phyloP scores from a whole-genome alignment of 2,329 filamentous ascomycete genomes.

The Aspergillus neotritici region DNA sequence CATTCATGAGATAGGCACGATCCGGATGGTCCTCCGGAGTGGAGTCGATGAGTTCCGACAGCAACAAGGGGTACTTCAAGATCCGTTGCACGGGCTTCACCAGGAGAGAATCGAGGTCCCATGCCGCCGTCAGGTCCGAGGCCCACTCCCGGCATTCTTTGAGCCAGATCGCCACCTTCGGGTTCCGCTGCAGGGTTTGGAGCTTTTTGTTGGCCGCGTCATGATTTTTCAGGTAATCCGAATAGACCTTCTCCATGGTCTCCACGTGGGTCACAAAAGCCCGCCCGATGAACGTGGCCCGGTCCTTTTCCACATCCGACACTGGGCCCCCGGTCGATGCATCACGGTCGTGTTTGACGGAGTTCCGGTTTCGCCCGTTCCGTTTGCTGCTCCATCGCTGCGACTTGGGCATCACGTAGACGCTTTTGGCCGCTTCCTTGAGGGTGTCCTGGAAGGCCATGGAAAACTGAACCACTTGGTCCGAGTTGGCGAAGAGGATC shows the following conservation, averaged over 20 bases:
- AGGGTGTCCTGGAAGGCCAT: slow-evolving; percentile 71
- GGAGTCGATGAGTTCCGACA: slow-evolving; percentile 71
- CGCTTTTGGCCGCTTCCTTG: slow-evolving; percentile 69
- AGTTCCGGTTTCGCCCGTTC: slow-evolving; percentile 37
- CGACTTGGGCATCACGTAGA: slow-evolving; percentile 64
- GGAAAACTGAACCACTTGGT: slow-evolving; percentile 84
- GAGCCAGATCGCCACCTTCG: slow-evolving; percentile 72
- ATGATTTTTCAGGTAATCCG: slow-evolving; percentile 60
- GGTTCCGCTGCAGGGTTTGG: slow-evolving; percentile 44
- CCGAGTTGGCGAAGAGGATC: slow-evolving; percentile 84
- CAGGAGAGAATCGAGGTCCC: slow-evolving; percentile 91
- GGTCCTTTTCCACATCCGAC: slow-evolving; percentile 53
- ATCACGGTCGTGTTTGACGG: slow-evolving; percentile 26
- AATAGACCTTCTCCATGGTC: slow-evolving; percentile 60
- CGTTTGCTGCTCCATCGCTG: slow-evolving; percentile 51
- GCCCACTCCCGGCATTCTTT: slow-evolving; percentile 89
- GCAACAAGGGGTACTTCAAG: slow-evolving; percentile 84
- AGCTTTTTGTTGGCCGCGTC: slow-evolving; percentile 59
- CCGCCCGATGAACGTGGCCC: slow-evolving; percentile 53
- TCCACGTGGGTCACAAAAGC: slow-evolving; percentile 53
- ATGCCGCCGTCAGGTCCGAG: slow-evolving; percentile 84
- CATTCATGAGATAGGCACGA: slow-evolving; percentile 61
- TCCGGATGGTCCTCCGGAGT: slow-evolving; percentile 84
- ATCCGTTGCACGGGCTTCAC: slow-evolving; percentile 96
- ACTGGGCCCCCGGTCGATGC: slow-evolving; percentile 23